Conservation (phyloP, 208 protist species). For the Acanthamoeba royreba region DNA sequence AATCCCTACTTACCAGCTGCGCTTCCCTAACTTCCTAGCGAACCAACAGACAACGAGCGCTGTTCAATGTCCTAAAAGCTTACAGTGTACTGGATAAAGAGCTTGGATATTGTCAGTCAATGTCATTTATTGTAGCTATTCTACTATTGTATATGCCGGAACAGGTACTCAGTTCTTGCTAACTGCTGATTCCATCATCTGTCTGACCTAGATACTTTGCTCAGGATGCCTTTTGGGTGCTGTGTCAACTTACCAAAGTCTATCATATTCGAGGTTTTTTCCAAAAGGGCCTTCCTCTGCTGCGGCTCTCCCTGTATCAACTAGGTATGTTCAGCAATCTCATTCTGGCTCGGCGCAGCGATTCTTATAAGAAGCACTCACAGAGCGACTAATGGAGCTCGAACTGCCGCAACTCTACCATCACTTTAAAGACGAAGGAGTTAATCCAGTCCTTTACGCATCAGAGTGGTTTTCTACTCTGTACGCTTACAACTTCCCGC, state of each 20-base stretch:
- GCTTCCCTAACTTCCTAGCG: neutral
- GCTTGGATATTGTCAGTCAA: conserved; percentile 4
- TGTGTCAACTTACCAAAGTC: conserved; percentile 4
- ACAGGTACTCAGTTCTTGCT: neutral
- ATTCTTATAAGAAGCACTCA: neutral
- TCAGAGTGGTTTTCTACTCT: conserved; percentile 25
- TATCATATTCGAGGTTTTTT: conserved; percentile 5
- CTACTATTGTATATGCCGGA: neutral
- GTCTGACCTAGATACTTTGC: neutral
- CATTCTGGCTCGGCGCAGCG: neutral
- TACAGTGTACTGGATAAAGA: conserved; percentile 5
- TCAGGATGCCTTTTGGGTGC: neutral
- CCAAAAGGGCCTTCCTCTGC: neutral
- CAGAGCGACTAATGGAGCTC: neutral
- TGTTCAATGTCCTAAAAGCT: neutral
- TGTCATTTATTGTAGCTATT: neutral
- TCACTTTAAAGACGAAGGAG: neutral
- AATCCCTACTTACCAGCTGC: neutral
- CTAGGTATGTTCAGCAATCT: neutral
- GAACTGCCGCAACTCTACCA: neutral
- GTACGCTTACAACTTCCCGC: neutral
- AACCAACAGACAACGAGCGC: neutral
- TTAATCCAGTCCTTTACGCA: neutral
- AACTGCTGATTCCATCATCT: neutral
- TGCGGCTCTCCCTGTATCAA: neutral